phyloP scores from a whole-genome alignment of 2,329 filamentous ascomycete genomes.

The Aspergillus brasiliensis region DNA sequence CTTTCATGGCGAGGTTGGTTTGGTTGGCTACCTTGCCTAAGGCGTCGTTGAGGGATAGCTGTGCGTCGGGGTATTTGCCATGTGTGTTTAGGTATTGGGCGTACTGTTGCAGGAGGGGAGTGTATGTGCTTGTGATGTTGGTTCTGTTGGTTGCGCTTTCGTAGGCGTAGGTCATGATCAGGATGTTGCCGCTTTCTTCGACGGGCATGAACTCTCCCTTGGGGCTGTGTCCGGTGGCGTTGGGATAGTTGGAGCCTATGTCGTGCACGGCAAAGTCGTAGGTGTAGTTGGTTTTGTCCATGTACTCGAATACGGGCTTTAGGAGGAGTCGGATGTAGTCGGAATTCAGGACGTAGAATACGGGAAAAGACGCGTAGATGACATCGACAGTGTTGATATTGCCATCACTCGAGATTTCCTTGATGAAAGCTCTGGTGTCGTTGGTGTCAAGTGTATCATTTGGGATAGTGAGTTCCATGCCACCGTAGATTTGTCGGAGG shows the following conservation, averaged over 20 bases:
- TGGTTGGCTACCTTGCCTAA: constrained; percentile 41
- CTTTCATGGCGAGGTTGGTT: constrained; percentile 47
- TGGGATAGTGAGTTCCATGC: constrained; percentile 40
- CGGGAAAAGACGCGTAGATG: constrained; percentile 42
- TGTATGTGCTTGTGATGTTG: constrained; percentile 33
- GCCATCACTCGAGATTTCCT: constrained; percentile 45
- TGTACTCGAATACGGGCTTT: constrained; percentile 44
- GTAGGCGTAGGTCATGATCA: constrained; percentile 40
- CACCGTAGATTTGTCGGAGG: constrained; percentile 43
- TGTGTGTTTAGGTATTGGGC: constrained; percentile 41
- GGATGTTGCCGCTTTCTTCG: constrained; percentile 43
- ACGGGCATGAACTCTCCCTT: constrained; percentile 40
- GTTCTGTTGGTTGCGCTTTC: constrained; percentile 37
- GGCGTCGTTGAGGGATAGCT: constrained; percentile 45
- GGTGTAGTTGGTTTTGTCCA: constrained; percentile 35
- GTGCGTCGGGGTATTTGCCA: constrained; percentile 35
- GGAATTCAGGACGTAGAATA: constrained; percentile 44
- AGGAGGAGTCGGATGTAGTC: constrained; percentile 44
- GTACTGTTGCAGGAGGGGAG: constrained; percentile 34
- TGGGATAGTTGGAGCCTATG: constrained; percentile 39
- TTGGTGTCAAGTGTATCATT: constrained; percentile 31
- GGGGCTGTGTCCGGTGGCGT: constrained; percentile 38
- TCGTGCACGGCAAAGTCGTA: constrained; percentile 40
- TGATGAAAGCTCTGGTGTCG: constrained; percentile 37
- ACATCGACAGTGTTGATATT: constrained; percentile 47